Percentiles rank a stretch among this genome's conserved stretches.
phyloP scores from a whole-genome alignment of 2,329 filamentous ascomycete genomes.

The Myriosclerotinia scirpicola region DNA sequence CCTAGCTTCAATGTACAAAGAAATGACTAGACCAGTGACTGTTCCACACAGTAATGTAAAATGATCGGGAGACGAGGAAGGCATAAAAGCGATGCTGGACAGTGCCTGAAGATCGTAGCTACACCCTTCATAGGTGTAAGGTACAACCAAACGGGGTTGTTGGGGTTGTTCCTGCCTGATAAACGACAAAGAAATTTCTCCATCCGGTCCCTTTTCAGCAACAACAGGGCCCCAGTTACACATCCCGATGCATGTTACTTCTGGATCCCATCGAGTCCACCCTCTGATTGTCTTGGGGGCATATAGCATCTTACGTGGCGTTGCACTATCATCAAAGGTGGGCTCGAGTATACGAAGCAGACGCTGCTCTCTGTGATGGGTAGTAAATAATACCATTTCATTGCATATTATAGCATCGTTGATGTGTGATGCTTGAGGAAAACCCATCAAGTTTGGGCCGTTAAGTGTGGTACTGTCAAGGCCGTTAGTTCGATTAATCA shows the following conservation, averaged over 20 bases:
- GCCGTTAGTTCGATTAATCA: background rate
- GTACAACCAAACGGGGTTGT: background rate
- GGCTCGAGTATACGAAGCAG: conserved; percentile 17
- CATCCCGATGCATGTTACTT: conserved; percentile 15
- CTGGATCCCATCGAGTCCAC: conserved; percentile 1
- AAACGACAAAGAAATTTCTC: background rate
- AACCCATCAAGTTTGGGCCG: conserved; percentile 8
- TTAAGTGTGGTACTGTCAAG: conserved; percentile 11
- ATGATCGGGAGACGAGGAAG: conserved; percentile 7
- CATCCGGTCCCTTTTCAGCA: background rate
- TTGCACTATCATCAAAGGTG: background rate
- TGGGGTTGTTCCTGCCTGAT: background rate
- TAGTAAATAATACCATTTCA: conserved; percentile 34
- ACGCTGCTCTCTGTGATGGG: conserved; percentile 24
- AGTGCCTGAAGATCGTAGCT: conserved; percentile 29
- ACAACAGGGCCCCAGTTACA: background rate
- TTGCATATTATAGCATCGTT: conserved; percentile 33
- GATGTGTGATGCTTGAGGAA: conserved; percentile 28
- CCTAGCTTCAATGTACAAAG: conserved; percentile 26
- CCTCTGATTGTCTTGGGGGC: background rate
- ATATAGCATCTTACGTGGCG: conserved; percentile 1
- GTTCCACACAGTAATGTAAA: conserved; percentile 38
- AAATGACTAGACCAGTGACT: conserved; percentile 36
- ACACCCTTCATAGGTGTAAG: conserved; percentile 3
- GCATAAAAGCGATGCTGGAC: conserved; percentile 33